Percentiles rank a stretch among this genome's conserved stretches.
These are phyloP conservation scores for Chamaecyparis obtusa DNA, from an alignment of 75 land plant species.

Conservation along the genomic window DNA sequence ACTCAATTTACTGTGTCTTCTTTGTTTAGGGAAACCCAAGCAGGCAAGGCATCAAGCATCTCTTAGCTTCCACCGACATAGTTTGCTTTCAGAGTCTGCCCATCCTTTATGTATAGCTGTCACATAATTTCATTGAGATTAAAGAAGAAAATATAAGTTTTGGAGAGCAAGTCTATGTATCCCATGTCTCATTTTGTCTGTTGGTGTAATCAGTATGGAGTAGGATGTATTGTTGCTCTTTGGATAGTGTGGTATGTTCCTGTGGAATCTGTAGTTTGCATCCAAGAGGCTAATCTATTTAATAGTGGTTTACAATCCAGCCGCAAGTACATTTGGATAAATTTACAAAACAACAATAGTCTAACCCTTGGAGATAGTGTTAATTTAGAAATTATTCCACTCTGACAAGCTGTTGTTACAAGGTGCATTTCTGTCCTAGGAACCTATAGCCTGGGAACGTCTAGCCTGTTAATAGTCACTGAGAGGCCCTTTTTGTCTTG, in stretches of 20 bases:
- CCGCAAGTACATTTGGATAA: neutral
- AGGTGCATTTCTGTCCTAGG: neutral
- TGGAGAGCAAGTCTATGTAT: neutral
- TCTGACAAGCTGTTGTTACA: neutral
- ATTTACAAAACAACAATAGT: neutral
- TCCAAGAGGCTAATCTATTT: neutral
- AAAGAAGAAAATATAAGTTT: neutral
- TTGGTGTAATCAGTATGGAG: neutral
- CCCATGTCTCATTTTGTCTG: neutral
- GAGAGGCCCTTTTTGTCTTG: neutral
- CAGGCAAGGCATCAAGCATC: neutral
- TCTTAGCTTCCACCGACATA: neutral
- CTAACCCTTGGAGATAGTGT: neutral
- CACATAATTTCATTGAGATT: neutral
- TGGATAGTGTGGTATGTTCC: neutral
- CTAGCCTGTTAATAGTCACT: neutral
- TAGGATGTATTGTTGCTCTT: neutral
- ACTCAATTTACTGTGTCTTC: neutral
- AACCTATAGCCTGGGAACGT: neutral
- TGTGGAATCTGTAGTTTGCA: neutral
- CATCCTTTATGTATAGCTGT: neutral
- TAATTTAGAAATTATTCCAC: neutral
- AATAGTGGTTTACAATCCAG: neutral
- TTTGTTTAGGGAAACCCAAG: neutral
- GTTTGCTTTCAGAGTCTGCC: neutral